These are phyloP conservation scores for Spathaspora hagerdaliae DNA, from an alignment of 805 yeast genomes.

Conservation along the genomic window DNA sequence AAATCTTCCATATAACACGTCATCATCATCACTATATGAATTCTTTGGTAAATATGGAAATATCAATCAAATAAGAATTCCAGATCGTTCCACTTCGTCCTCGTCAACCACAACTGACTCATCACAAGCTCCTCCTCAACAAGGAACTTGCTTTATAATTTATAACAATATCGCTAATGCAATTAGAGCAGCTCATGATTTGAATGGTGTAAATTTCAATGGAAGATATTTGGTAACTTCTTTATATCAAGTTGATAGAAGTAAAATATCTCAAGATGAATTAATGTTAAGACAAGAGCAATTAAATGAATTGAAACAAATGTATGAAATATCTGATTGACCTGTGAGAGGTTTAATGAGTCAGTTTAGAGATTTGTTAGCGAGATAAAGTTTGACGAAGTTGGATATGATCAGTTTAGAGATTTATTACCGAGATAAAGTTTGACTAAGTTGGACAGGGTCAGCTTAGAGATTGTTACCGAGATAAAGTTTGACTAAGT, in stretches of 20 bases:
- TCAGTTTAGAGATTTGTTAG: background rate
- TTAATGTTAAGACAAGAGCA: conserved; percentile 19
- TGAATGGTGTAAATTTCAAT: conserved; percentile 57
- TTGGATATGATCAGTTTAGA: background rate
- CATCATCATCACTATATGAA: conserved; percentile 44
- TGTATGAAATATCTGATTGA: background rate
- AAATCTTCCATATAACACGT: conserved; percentile 52
- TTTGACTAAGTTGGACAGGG: background rate
- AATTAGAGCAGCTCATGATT: conserved; percentile 46
- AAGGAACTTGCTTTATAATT: conserved; percentile 52
- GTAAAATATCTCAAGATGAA: conserved; percentile 24
- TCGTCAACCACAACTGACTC: too few relatives aligned
- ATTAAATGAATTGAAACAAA: conserved; percentile 18
- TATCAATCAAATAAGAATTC: conserved; percentile 48
- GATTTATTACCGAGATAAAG: background rate
- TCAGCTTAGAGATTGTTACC: too few relatives aligned
- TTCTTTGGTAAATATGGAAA: conserved; percentile 54
- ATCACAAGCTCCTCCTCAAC: conserved; percentile 1
- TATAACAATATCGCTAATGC: conserved; percentile 48
- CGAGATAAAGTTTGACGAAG: too few relatives aligned
- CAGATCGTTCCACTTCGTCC: conserved; percentile 13
- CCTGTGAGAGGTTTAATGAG: too few relatives aligned
- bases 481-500: background rate
- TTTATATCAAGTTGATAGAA: conserved; percentile 42
- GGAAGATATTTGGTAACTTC: conserved; percentile 56